Conservation (phyloP, 169 alveolate genomes). For the Besnoitia besnoiti region DNA sequence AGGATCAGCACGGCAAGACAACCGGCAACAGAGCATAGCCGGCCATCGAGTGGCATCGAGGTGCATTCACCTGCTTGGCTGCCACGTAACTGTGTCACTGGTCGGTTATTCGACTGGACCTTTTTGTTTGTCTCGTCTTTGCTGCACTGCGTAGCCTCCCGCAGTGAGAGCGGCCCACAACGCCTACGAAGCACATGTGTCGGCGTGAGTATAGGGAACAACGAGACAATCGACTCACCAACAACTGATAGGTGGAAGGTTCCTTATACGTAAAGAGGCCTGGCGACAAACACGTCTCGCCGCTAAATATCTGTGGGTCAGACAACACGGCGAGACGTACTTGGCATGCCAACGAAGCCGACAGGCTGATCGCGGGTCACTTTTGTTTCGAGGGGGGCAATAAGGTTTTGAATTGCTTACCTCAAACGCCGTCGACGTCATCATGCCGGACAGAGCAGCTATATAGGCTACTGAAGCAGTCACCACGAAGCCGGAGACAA, state of each 20-base stretch:
- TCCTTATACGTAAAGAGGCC: not conserved
- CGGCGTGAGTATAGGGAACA: not conserved
- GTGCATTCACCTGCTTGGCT: too few species aligned
- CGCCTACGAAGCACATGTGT: not conserved
- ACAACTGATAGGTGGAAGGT: not conserved
- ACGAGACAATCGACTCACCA: not conserved
- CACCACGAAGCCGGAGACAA: not conserved
- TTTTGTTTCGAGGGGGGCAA: too few species aligned
- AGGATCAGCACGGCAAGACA: too few species aligned
- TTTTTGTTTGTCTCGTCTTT: not conserved
- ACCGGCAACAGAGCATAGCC: too few species aligned
- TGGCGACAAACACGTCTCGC: not conserved
- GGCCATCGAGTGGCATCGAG: too few species aligned
- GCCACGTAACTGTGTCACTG: too few species aligned
- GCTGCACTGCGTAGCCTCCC: constrained; percentile 24
- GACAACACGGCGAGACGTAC: too few species aligned
- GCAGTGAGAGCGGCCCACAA: not conserved
- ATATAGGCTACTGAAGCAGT: not conserved
- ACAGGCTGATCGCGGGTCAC: too few species aligned
- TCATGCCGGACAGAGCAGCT: not conserved
- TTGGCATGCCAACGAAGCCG: constrained; percentile 10
- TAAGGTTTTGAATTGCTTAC: not conserved
- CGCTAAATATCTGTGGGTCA: too few species aligned
- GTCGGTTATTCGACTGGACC: not conserved
- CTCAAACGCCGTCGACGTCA: not conserved